These are phyloP conservation scores for Ensete ventricosum DNA, from an alignment of 176 grass and related monocot genomes.

Conservation along the genomic window DNA sequence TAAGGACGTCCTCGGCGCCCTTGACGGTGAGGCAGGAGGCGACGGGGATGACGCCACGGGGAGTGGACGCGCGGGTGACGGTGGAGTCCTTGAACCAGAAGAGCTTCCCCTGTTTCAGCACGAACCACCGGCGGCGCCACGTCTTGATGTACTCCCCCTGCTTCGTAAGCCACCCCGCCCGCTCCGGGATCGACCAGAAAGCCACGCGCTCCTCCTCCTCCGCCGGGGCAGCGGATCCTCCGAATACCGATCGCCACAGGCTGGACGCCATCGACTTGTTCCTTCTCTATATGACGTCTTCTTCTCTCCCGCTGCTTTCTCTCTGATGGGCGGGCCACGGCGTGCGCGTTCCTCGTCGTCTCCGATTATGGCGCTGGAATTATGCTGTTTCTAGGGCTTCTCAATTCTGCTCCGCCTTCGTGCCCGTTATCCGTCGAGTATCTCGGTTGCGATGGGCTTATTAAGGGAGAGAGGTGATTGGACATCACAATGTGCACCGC, in stretches of 20 bases:
- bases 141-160: conserved; percentile 99
- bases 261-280: conserved; percentile 43
- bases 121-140: conserved; percentile 94
- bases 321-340: too few species aligned
- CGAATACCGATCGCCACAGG: conserved; percentile 61
- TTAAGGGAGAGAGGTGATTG: too few species aligned
- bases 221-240: conserved; percentile 10
- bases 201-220: conserved; percentile 51
- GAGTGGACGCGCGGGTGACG: conserved; percentile 56
- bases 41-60: conserved; percentile 79
- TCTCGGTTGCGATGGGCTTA: too few species aligned
- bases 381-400: background rate
- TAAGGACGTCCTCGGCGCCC: conserved; percentile 88
- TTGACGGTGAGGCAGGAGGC: conserved; percentile 86
- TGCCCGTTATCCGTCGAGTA: too few species aligned
- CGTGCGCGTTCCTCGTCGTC: too few species aligned
- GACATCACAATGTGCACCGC: too few species aligned
- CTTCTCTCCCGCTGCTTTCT: too few species aligned
- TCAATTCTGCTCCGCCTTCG: background rate
- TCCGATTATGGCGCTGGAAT: too few species aligned
- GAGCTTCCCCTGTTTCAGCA: conserved; percentile 85
- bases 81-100: conserved; percentile 95
- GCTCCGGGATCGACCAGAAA: conserved; percentile 80
- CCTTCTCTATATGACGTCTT: too few species aligned
- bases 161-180: conserved; percentile 75